Percentiles rank a stretch among this genome's conserved stretches.
phyloP scores from a whole-genome alignment of 2,329 filamentous ascomycete genomes.

The Diplodia scrobiculata region DNA sequence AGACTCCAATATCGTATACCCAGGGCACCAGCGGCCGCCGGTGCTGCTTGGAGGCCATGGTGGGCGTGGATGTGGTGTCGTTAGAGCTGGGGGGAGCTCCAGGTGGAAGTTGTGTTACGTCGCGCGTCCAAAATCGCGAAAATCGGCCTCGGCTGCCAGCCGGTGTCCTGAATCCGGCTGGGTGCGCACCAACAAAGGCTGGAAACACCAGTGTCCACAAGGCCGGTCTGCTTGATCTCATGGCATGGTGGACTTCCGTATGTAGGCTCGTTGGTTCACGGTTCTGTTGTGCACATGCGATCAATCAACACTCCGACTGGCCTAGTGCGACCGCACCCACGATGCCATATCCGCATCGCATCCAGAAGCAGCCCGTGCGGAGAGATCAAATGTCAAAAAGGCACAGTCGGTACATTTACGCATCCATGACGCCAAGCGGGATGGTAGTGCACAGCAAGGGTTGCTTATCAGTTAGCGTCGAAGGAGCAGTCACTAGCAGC shows the following conservation, averaged over 20 bases:
- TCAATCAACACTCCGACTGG: too few relatives aligned
- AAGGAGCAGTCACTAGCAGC: not conserved
- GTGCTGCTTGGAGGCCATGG: slow-evolving; percentile 8
- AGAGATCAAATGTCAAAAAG: not conserved
- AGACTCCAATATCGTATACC: slow-evolving; percentile 22
- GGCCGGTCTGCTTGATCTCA: not conserved
- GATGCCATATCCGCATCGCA: not conserved
- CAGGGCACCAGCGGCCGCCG: slow-evolving; percentile 26
- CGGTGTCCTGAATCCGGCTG: not conserved
- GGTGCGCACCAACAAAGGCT: not conserved
- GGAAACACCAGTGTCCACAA: not conserved
- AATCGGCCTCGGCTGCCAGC: not conserved
- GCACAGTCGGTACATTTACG: not conserved
- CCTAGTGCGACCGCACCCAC: too few relatives aligned
- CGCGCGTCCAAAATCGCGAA: not conserved
- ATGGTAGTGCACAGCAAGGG: not conserved
- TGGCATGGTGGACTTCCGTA: too few relatives aligned
- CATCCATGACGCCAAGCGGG: not conserved
- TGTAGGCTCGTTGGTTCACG: too few relatives aligned
- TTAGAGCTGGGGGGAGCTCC: not conserved
- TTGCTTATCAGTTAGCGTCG: not conserved
- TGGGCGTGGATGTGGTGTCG: not conserved
- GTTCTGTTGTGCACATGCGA: too few relatives aligned
- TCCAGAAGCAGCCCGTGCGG: not conserved
- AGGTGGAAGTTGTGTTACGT: not conserved